Percentiles rank a stretch among this genome's conserved stretches.
Evolutionary conservation across 148 eudicot species (phyloP).

Genomic region (Rhododendron ovatum): DNA sequence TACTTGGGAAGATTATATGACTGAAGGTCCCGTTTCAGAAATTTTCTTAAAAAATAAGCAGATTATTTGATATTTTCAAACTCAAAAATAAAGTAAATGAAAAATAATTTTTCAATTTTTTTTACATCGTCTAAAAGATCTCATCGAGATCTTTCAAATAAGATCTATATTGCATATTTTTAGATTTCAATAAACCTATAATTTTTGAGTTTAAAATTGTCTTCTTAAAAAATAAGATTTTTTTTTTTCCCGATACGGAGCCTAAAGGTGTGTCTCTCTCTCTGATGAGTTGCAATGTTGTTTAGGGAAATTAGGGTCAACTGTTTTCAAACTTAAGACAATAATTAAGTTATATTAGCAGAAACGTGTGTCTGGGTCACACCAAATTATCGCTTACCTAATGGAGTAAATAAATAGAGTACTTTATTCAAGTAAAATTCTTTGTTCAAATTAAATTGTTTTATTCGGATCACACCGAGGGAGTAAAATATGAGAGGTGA

Average conservation of each 20-base stretch:
- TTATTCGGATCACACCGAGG: not conserved
- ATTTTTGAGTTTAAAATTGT: too few species aligned
- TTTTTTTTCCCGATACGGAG: too few species aligned
- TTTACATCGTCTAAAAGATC: too few species aligned
- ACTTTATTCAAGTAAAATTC: not conserved
- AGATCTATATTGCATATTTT: too few species aligned
- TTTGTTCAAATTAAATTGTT: not conserved
- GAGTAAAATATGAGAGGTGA: not conserved
- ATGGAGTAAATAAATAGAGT: not conserved
- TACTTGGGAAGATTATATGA: not conserved
- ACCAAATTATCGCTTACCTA: not conserved
- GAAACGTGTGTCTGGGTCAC: not conserved
- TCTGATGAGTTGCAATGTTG: not conserved
- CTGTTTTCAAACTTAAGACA: not conserved
- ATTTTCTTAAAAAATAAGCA: too few species aligned
- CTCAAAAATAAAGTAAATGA: too few species aligned
- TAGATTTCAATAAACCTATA: too few species aligned
- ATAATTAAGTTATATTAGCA: not conserved
- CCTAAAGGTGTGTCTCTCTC: not conserved
- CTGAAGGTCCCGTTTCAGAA: too few species aligned
- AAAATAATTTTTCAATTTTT: too few species aligned
- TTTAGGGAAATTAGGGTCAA: not conserved
- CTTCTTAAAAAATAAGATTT: too few species aligned
- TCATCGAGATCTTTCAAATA: too few species aligned
- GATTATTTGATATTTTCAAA: too few species aligned